These are phyloP conservation scores for Leavenworthia alabamica DNA, from an alignment of 345 rosid genomes.

Conservation along the genomic window DNA sequence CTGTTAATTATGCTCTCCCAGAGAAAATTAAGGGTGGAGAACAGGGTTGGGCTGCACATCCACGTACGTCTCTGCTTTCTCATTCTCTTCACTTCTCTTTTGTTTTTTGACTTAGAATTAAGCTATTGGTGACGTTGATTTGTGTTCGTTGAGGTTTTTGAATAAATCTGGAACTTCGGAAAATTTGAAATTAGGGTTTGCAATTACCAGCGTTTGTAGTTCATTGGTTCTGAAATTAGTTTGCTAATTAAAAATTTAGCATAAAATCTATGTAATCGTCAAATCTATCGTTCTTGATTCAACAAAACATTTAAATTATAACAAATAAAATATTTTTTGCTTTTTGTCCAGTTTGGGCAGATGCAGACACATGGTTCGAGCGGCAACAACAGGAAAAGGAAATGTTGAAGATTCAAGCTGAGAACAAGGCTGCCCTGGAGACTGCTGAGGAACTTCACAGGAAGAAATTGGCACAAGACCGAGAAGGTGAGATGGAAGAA, in stretches of 20 bases:
- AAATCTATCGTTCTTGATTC: too few relatives aligned
- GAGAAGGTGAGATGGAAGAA: conserved; percentile 89
- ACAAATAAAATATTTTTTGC: too few relatives aligned
- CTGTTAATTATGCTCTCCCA: conserved; percentile 93
- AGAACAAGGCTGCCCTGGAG: conserved; percentile 73
- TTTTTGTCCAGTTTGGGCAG: conserved; percentile 99
- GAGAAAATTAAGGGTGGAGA: conserved; percentile 98
- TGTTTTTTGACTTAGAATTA: too few relatives aligned
- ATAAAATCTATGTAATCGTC: too few relatives aligned
- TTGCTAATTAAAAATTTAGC: neutral
- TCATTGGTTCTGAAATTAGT: neutral
- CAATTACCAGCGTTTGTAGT: too few relatives aligned
- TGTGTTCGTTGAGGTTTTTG: neutral
- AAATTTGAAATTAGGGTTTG: neutral
- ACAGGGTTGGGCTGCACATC: conserved; percentile 99
- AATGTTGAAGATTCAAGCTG: conserved; percentile 68
- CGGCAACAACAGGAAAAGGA: conserved; percentile 92
- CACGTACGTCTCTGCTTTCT: conserved; percentile 50
- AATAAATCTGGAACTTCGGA: neutral
- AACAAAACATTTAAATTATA: too few relatives aligned
- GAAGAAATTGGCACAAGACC: conserved; percentile 73
- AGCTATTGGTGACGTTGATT: neutral
- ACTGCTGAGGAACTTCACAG: conserved; percentile 91
- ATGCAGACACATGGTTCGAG: conserved; percentile 98
- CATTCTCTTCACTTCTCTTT: neutral